A percentile compares a stretch with the other conserved stretches of the same genome.
phyloP scores from a whole-genome alignment of 805 yeast genomes.

The Yarrowia osloensis region DNA sequence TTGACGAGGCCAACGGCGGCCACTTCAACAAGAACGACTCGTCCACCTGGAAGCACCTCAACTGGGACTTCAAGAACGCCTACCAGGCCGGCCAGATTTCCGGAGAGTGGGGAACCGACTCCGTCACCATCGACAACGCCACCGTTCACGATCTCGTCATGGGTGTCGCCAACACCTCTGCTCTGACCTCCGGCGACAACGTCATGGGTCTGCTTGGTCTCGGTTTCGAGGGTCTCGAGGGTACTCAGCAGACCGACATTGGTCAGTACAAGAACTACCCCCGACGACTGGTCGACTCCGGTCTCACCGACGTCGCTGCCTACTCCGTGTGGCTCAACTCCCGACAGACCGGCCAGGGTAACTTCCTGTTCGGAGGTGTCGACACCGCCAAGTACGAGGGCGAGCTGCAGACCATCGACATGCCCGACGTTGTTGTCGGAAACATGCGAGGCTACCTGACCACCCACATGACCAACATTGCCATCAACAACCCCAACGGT shows the following conservation, averaged over 20 bases:
- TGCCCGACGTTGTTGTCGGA: conserved; percentile 27
- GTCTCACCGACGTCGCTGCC: conserved; percentile 45
- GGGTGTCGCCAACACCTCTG: conserved; percentile 66
- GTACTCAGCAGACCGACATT: conserved; percentile 35
- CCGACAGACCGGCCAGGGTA: conserved; percentile 40
- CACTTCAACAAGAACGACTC: conserved; percentile 32
- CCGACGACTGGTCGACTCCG: conserved; percentile 41
- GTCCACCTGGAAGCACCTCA: conserved; percentile 35
- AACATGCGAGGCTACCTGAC: conserved; percentile 33
- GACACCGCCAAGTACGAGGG: conserved; percentile 48
- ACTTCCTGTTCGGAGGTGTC: conserved; percentile 48
- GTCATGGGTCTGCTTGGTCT: conserved; percentile 41
- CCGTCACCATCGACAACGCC: conserved; percentile 52
- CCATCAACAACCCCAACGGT: conserved; percentile 33
- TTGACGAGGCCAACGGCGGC: conserved; percentile 24
- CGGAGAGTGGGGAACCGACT: conserved; percentile 63
- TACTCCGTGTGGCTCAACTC: conserved; percentile 49
- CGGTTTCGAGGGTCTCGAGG: conserved; percentile 43
- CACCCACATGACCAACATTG: conserved; percentile 31
- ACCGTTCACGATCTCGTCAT: conserved; percentile 57
- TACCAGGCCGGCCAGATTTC: conserved; percentile 47
- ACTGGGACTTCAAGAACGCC: conserved; percentile 34
- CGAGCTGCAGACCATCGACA: conserved; percentile 40
- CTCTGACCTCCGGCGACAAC: conserved; percentile 45
- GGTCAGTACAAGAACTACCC: conserved; percentile 38